Conservation (phyloP, 352 stramenopile species). For the Pythium aquatile region DNA sequence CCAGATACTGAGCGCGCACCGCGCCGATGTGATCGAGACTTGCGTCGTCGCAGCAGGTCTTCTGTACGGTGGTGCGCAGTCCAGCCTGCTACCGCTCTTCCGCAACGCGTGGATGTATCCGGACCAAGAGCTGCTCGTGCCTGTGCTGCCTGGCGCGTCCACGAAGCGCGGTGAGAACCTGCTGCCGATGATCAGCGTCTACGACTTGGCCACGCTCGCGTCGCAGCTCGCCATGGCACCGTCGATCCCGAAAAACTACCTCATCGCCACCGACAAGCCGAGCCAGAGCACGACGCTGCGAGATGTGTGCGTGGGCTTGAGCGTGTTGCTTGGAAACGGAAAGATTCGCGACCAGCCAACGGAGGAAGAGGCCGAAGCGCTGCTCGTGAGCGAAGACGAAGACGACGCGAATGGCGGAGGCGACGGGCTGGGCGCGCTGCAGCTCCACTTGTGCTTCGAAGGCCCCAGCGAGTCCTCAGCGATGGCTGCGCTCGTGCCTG, state of each 20-base stretch:
- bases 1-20: slow-evolving; percentile 72
- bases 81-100: slow-evolving; percentile 61
- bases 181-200: slow-evolving; percentile 83
- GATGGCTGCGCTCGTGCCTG: slow-evolving; percentile 55
- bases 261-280: slow-evolving; percentile 63
- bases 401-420: slow-evolving; percentile 17
- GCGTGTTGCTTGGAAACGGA: slow-evolving; percentile 54
- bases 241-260: slow-evolving; percentile 49
- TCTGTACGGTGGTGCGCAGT: slow-evolving; percentile 77
- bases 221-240: slow-evolving; percentile 41
- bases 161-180: slow-evolving; percentile 51
- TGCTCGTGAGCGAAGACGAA: slow-evolving; percentile 63
- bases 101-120: slow-evolving; percentile 74
- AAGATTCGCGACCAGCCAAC: slow-evolving; percentile 37
- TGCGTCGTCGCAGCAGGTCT: slow-evolving; percentile 72
- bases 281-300: slow-evolving; percentile 53
- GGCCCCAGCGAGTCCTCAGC: slow-evolving; percentile 30
- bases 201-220: slow-evolving; percentile 64
- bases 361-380: slow-evolving; percentile 49
- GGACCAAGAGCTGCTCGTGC: slow-evolving; percentile 50
- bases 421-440: slow-evolving; percentile 48
- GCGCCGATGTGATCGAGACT: slow-evolving; percentile 62
- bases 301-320: slow-evolving; percentile 61
- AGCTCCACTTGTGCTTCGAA: slow-evolving; percentile 77
- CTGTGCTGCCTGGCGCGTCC: slow-evolving; percentile 41